phyloP scores from a whole-genome alignment of 2,329 filamentous ascomycete species.

The Volutella citrinella region DNA sequence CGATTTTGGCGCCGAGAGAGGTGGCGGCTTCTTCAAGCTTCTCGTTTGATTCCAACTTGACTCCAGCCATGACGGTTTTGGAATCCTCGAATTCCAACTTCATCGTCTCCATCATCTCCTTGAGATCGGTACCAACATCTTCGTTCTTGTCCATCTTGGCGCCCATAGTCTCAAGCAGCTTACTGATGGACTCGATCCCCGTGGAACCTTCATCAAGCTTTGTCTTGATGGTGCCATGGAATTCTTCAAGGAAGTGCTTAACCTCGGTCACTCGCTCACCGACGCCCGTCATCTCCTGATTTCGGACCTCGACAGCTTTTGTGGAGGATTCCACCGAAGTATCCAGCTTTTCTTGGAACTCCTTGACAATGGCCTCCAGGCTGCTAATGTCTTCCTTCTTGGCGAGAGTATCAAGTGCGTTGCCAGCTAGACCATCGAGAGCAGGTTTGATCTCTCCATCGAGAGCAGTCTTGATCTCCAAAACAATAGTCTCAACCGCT shows the following conservation, averaged over 20 bases:
- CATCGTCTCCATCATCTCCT: constrained; percentile 71
- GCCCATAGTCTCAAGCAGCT: constrained; percentile 64
- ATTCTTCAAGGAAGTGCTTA: constrained; percentile 71
- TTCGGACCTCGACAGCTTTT: constrained; percentile 79
- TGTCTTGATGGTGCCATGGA: constrained; percentile 71
- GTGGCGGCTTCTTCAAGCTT: constrained; percentile 63
- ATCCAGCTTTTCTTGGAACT: constrained; percentile 67
- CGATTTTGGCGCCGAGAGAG: constrained; percentile 52
- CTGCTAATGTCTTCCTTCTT: constrained; percentile 69
- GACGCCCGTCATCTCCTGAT: constrained; percentile 76
- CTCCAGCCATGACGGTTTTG: constrained; percentile 72
- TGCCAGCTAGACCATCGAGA: constrained; percentile 67
- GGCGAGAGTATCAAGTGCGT: constrained; percentile 68
- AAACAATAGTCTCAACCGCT: constrained; percentile 73
- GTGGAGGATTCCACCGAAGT: constrained; percentile 69
- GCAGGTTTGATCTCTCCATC: constrained; percentile 79
- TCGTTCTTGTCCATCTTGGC: constrained; percentile 60
- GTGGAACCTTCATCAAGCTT: constrained; percentile 74
- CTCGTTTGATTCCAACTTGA: constrained; percentile 80
- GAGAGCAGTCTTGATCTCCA: constrained; percentile 79
- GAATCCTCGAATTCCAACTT: constrained; percentile 86
- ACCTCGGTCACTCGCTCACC: constrained; percentile 76
- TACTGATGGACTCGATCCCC: constrained; percentile 70
- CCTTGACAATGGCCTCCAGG: constrained; percentile 66
- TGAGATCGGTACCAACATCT: constrained; percentile 59